Percentiles rank a stretch among this genome's conserved stretches.
Evolutionary conservation across 2,329 filamentous ascomycete species (phyloP).

Genomic region (Aspergillus floridensis): DNA sequence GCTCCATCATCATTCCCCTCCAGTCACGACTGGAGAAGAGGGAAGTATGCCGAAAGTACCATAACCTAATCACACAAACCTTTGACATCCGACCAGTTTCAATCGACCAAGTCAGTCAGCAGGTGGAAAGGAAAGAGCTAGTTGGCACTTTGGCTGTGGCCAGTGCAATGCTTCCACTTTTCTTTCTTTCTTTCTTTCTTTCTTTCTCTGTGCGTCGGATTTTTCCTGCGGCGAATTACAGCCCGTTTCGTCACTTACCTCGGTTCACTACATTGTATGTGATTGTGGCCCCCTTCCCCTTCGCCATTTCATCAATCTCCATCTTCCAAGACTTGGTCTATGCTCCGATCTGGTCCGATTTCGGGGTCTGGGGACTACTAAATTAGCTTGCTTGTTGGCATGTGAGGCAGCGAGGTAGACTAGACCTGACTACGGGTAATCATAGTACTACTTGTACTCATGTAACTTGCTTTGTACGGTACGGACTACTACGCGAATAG

Average conservation of each 20-base stretch:
- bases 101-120: neutral
- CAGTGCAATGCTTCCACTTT: neutral
- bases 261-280: neutral
- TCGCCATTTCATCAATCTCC: neutral
- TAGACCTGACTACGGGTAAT: too few relatives aligned
- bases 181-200: neutral
- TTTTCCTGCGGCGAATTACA: neutral
- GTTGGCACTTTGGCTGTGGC: neutral
- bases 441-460: too few relatives aligned
- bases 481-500: too few relatives aligned
- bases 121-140: neutral
- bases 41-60: conserved; percentile 13
- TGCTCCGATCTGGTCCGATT: neutral
- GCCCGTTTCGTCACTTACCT: neutral
- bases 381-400: neutral
- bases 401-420: too few relatives aligned
- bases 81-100: conserved; percentile 9
- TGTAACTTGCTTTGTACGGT: too few relatives aligned
- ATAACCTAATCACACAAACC: conserved; percentile 19
- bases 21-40: neutral
- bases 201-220: too few relatives aligned
- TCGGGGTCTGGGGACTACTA: neutral
- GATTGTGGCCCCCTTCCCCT: neutral
- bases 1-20: conserved; percentile 1
- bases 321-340: neutral